Evolutionary conservation across 768 basidiomycete species (phyloP), one percentile per base, ranked within the genome.

Genomic region (Trametopsis cervina): DNA sequence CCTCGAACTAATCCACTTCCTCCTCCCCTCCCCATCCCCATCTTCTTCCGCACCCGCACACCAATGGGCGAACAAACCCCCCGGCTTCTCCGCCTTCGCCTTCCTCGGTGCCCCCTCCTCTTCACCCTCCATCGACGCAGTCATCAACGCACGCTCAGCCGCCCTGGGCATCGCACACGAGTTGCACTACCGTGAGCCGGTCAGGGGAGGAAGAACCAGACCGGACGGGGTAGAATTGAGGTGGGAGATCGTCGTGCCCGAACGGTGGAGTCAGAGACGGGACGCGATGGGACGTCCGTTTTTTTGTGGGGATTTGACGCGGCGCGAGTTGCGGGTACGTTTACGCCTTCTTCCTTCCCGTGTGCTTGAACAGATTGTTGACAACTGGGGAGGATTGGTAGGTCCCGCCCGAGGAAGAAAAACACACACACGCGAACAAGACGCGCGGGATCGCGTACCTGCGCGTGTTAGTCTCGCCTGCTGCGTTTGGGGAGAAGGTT

Each of bases 261-360:
- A 29, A 10, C 45, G 42, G 12, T 36, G 45, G 39, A 26, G 54
- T 39, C 13, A 21, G 7, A 55, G 63, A 10, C 73, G 15, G 33
- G 42, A 37, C 46, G 56, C 17, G 48, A 40, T 29, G 36, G 55
- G 74, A 2, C 54, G 57, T 1, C 85, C 85, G 5, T 88, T 88
- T 58, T 88, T 82, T 62, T 88, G 86, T 55, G 82, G 82, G 11
- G 85, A 88, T 57, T 65, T 85, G 2, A 85, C 83, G 2, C 76
- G 81, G 2, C 66, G 85, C 42, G 53, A 63, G 2, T 70, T 72
- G 62, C 69, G 85, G 62, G 86, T 83, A 55, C 15, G 76, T 65
- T 18, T 24, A 25, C n/a, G 21, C 10, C 18, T 43, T 7, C 15
- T 33, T 33, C 29, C 7, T 15, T 7, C n/a, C n/a, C n/a, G n/a